A percentile compares a stretch with the other conserved stretches of the same genome.
These are phyloP conservation scores for Suhomyces yuchorum DNA, from an alignment of 1,139 yeast species.

Conservation along the genomic window DNA sequence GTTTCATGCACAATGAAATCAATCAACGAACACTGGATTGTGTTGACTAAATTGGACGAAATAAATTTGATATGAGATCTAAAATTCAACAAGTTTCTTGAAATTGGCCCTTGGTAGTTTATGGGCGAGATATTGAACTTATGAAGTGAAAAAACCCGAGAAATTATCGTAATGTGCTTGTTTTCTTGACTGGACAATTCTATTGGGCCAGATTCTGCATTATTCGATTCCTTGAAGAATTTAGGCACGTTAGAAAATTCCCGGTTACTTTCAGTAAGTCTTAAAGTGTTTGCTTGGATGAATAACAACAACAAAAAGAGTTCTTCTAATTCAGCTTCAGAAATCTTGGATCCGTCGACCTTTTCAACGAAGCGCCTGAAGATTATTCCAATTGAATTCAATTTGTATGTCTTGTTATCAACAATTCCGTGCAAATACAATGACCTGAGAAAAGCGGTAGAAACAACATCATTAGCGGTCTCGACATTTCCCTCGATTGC, in stretches of 20 bases:
- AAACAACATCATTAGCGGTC: constrained; percentile 54
- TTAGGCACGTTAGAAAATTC: constrained; percentile 41
- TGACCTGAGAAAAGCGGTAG: constrained; percentile 62
- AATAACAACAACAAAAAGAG: constrained; percentile 52
- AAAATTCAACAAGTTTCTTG: constrained; percentile 62
- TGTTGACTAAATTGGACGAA: constrained; percentile 52
- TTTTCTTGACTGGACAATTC: constrained; percentile 34
- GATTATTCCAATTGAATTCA: constrained; percentile 60
- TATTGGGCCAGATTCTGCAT: constrained; percentile 20
- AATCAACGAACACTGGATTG: constrained; percentile 55
- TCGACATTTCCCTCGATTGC: constrained; percentile 29
- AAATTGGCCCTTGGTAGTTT: constrained; percentile 70
- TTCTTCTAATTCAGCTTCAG: constrained; percentile 29
- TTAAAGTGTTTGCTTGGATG: constrained; percentile 32
- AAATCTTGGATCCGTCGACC: constrained; percentile 28
- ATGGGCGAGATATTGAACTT: constrained; percentile 56
- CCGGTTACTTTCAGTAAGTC: constrained; percentile 31
- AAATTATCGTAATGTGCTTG: constrained; percentile 48
- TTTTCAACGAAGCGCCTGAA: constrained; percentile 39
- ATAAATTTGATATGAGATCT: constrained; percentile 66
- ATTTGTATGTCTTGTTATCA: constrained; percentile 40
- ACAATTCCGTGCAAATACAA: constrained; percentile 60
- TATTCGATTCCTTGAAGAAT: constrained; percentile 32
- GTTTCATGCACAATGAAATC: constrained; percentile 58
- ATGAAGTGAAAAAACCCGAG: constrained; percentile 61